These are phyloP conservation scores for Globisporangium irregulare DNA, from an alignment of 352 stramenopile genomes.

Conservation along the genomic window DNA sequence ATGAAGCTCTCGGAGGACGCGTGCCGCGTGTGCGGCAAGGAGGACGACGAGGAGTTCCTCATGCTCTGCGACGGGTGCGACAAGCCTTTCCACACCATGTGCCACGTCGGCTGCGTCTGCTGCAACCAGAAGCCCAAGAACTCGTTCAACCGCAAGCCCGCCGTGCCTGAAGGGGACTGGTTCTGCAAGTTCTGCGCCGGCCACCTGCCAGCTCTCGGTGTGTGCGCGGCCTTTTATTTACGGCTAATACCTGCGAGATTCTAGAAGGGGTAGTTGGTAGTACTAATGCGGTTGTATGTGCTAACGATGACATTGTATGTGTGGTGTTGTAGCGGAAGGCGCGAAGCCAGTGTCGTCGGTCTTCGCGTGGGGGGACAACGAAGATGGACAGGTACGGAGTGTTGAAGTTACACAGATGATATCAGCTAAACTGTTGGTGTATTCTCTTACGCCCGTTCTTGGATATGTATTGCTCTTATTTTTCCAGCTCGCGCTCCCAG, in stretches of 20 bases:
- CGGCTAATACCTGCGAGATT: background rate
- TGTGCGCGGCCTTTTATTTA: constrained; percentile 1
- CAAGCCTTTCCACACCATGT: constrained; percentile 69
- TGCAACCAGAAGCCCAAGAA: constrained; percentile 75
- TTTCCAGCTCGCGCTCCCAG: constrained; percentile 46
- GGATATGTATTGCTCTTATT: background rate
- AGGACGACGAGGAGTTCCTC: constrained; percentile 74
- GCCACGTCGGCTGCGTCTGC: constrained; percentile 72
- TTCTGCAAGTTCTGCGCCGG: constrained; percentile 86
- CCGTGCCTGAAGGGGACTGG: constrained; percentile 80
- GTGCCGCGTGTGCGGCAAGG: constrained; percentile 76
- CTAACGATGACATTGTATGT: background rate
- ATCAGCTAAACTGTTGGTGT: background rate
- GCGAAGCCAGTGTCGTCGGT: constrained; percentile 49
- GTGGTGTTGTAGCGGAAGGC: constrained; percentile 27
- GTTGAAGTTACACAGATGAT: background rate
- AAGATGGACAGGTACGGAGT: constrained; percentile 63
- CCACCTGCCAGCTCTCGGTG: constrained; percentile 48
- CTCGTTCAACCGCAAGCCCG: constrained; percentile 71
- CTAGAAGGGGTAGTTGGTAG: background rate
- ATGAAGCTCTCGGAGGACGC: constrained; percentile 54
- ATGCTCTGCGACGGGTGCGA: constrained; percentile 83
- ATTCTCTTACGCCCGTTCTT: background rate
- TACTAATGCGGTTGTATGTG: background rate
- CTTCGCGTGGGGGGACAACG: constrained; percentile 76